Base-by-base conservation (phyloP, 306 rosid species). In the Medicago arabica region DNA sequence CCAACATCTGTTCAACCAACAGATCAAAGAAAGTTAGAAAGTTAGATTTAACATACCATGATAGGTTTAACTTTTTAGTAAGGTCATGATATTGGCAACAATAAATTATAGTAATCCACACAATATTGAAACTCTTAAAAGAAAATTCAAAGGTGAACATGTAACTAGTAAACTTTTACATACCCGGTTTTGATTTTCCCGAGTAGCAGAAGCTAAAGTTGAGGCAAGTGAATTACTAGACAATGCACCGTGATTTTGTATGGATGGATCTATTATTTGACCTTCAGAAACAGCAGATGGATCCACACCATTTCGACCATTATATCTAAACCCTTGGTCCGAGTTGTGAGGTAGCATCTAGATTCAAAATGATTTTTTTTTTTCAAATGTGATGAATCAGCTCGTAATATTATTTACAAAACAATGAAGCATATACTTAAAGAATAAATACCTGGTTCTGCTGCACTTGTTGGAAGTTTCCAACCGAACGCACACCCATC, bases 141-240 rank as follows among this genome's bases (percentile, higher is more conserved):
- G 9, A 6, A 21, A 67, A 67, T 67, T 21, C 7, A 41, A 2
- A 44, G 6, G 6, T 3, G 5, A 9, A 31, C 16, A 34, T 34
- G 7, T 34, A 40, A 36, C 46, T 7, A 17, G 2, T 7, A 64
- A 64, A 38, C 16, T 40, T 65, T 65, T 44, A 74, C 85, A 7
- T 83, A 93, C 98, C 90, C 76, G 2, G 10, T 87, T 90, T 81
- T 89, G 96, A 63, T 83, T 74, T 67, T 91, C 91, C 0, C 82
- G 93, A 41, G 88, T 80, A 19, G 97, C 96, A 58, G 92, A 85
- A 23, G 98, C 96, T 75, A 93, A 75, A 10, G 93, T 83, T 17
- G 98, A 93, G 40, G 93, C 83, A 64, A 93, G 92, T 9, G 61
- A 9, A 0, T 15, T 74, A 21, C 93, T 76, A 50, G 91, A 92